Evolutionary conservation across 2,329 filamentous ascomycete species (phyloP).

Genomic region (Microcera coccophila): DNA sequence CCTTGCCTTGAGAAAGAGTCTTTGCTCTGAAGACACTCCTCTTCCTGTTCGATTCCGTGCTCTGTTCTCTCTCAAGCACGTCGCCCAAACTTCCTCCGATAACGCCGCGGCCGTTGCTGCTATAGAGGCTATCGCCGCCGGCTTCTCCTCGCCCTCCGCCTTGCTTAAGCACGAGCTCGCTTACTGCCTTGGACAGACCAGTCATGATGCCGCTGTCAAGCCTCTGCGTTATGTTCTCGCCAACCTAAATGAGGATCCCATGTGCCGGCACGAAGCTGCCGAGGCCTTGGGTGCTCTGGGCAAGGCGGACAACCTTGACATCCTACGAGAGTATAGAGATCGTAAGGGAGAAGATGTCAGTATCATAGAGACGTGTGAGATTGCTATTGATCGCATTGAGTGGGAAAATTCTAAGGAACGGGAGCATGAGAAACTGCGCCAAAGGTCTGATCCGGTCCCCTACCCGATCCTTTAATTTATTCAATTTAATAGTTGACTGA

Average conservation of each 20-base stretch:
- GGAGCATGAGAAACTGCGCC: conserved; percentile 71
- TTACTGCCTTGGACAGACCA: conserved; percentile 92
- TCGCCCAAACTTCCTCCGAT: conserved; percentile 66
- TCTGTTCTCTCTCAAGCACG: conserved; percentile 94
- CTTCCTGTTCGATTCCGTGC: conserved; percentile 90
- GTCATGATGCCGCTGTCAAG: conserved; percentile 68
- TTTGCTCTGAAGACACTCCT: conserved; percentile 75
- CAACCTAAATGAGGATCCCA: conserved; percentile 78
- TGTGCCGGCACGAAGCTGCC: conserved; percentile 95
- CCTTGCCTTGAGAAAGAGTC: conserved; percentile 64
- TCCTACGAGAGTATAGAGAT: conserved; percentile 72
- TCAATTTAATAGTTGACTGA: conserved; percentile 28
- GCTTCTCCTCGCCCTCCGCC: conserved; percentile 77
- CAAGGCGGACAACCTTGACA: conserved; percentile 65
- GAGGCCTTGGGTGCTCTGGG: conserved; percentile 90
- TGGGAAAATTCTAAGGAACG: conserved; percentile 79
- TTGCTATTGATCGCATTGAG: conserved; percentile 87
- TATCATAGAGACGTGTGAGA: conserved; percentile 93
- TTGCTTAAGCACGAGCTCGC: conserved; percentile 94
- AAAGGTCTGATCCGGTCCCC: conserved; percentile 57
- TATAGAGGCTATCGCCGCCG: conserved; percentile 81
- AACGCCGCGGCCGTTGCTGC: conserved; percentile 54
- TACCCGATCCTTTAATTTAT: background rate
- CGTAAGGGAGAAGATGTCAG: conserved; percentile 71
- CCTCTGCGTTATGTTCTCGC: conserved; percentile 71